Conservation (phyloP, 2,329 filamentous ascomycete species). For the Fusarium armeniacum region DNA sequence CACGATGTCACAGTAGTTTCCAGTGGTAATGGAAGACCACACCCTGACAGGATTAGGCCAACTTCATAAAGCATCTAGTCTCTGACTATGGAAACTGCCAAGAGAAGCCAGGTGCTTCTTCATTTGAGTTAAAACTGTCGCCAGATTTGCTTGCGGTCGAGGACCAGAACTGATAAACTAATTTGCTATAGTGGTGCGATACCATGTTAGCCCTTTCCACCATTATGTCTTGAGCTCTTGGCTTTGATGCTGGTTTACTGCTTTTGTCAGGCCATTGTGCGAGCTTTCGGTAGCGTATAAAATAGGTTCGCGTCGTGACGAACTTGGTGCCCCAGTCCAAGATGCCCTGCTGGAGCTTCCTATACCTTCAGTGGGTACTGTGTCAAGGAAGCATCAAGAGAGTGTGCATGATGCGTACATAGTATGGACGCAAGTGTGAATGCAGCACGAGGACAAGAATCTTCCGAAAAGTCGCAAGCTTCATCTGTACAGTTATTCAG, state of each 20-base stretch:
- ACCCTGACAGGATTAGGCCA: constrained; percentile 28
- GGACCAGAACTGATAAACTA: neutral
- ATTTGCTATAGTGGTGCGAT: constrained; percentile 8
- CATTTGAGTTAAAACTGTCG: constrained; percentile 18
- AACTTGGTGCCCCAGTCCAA: neutral
- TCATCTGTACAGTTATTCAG: neutral
- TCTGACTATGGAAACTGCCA: constrained; percentile 39
- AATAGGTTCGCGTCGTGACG: neutral
- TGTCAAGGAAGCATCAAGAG: constrained; percentile 10
- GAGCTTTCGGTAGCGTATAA: neutral
- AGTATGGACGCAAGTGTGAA: constrained; percentile 24
- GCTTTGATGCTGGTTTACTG: constrained; percentile 36
- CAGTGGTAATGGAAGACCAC: constrained; percentile 23
- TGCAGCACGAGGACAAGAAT: constrained; percentile 25
- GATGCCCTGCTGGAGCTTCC: neutral
- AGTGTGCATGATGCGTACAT: constrained; percentile 8
- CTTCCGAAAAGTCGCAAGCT: constrained; percentile 4
- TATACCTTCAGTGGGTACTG: constrained; percentile 3
- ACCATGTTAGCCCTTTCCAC: neutral
- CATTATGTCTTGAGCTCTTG: neutral
- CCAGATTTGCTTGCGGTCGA: neutral
- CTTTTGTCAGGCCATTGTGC: constrained; percentile 41
- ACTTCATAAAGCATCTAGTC: constrained; percentile 7
- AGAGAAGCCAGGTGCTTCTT: constrained; percentile 30
- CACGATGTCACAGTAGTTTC: constrained; percentile 30